Evolutionary conservation across 2,329 filamentous ascomycete species (phyloP).

Genomic region (Fusarium sp.): DNA sequence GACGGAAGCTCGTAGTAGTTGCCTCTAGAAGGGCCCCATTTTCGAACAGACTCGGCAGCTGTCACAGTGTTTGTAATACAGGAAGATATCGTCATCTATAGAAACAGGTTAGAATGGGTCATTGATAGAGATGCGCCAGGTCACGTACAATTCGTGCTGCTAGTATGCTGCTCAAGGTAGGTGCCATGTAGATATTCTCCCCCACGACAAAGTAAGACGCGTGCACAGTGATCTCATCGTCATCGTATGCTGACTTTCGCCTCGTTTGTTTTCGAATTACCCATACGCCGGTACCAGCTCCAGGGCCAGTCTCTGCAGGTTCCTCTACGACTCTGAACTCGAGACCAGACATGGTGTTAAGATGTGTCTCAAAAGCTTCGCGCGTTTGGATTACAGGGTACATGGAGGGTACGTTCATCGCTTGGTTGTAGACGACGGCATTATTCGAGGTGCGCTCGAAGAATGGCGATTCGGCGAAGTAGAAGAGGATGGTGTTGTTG

Average conservation of each 20-base stretch:
- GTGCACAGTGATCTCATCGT: constrained; percentile 71
- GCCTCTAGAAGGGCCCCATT: constrained; percentile 67
- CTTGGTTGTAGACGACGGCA: constrained; percentile 71
- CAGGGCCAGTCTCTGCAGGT: constrained; percentile 71
- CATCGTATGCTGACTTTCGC: constrained; percentile 64
- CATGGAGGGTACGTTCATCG: constrained; percentile 71
- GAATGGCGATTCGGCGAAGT: constrained; percentile 76
- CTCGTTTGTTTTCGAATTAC: constrained; percentile 76
- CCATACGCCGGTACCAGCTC: constrained; percentile 76
- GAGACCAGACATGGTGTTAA: constrained; percentile 73
- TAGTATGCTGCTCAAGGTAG: constrained; percentile 70
- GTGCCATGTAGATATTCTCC: constrained; percentile 76
- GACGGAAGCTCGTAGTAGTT: constrained; percentile 62
- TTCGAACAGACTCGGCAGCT: constrained; percentile 62
- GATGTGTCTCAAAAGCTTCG: constrained; percentile 71
- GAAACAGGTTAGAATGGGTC: constrained; percentile 19
- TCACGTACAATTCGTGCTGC: constrained; percentile 67
- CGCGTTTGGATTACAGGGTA: constrained; percentile 69
- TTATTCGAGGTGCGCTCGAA: constrained; percentile 77
- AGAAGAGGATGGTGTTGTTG: constrained; percentile 74
- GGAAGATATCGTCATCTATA: constrained; percentile 66
- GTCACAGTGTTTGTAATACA: constrained; percentile 66
- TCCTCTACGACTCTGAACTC: constrained; percentile 76
- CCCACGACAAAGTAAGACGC: constrained; percentile 74
- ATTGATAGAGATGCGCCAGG: not conserved